Base-by-base conservation (phyloP, 495 filamentous ascomycete species). In the Hypoxylon crocopeplum region DNA sequence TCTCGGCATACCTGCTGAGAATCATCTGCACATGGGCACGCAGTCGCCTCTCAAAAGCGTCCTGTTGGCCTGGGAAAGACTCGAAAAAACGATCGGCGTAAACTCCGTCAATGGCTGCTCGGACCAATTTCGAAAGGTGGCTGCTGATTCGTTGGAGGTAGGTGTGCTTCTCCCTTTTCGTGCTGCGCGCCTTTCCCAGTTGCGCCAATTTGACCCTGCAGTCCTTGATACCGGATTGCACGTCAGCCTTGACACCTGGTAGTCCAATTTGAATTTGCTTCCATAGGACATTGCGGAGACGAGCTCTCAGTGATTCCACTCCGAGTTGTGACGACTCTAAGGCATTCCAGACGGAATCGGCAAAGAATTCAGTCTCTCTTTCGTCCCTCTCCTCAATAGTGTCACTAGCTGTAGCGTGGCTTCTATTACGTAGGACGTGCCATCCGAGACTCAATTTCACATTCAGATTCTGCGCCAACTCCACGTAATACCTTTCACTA, bases 361-460 rank as follows among this genome's bases (percentile, higher is more conserved):
- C 37, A 47, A 79, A 77, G 59, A 72, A 78, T 7, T 46, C 50
- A 0, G 37, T 15, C 48, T 78, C 76, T 7, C 56, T 54, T 5
- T 44, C 30, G 38, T 76, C 72, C 7, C 76, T 68, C 25, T 77
- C 68, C 7, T 44, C 52, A 7, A 75, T 55, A 3, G 68, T 68
- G 20, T 48, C 69, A 21, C 69, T 46, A 5, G 71, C 62, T 45
- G 73, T 74, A 25, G 77, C 67, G 24, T 62, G 66, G 34, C 75
- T 65, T 41, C 69, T 70, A 49, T 84, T 84, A 16, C 68, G 71
- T 12, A 85, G 59, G 2, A 80, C 69, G 61, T 82, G 78, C 79
- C 77, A 83, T 0, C 80, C 79, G 1, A 81, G 75, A 33, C 58
- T 45, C 19, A 83, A 70, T 25, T 74, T 60, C 7, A 79, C 71